phyloP scores from a whole-genome alignment of 2,329 filamentous ascomycete species.

The Lachnellula occidentalis region DNA sequence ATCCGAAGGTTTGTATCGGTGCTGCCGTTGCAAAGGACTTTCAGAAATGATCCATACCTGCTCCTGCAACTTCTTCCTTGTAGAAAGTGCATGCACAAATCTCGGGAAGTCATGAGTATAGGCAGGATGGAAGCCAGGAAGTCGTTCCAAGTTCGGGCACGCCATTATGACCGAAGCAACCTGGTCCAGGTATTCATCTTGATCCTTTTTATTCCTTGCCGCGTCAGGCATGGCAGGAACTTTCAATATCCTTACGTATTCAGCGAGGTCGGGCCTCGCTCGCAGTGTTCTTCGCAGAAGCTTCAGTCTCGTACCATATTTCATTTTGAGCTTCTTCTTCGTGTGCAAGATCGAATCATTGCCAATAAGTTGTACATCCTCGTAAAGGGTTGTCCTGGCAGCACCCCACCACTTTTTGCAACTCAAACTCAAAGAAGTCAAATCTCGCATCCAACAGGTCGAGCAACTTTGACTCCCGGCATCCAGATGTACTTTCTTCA shows the following conservation, averaged over 20 bases:
- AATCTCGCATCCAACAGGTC: conserved; percentile 61
- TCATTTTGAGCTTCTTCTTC: conserved; percentile 53
- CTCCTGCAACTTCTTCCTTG: conserved; percentile 48
- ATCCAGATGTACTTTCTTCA: conserved; percentile 47
- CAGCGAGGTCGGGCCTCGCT: conserved; percentile 46
- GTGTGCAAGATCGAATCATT: conserved; percentile 45
- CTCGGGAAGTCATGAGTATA: conserved; percentile 53
- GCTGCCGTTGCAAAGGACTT: conserved; percentile 33
- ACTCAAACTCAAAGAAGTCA: conserved; percentile 45
- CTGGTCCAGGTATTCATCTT: conserved; percentile 50
- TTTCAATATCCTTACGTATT: conserved; percentile 51
- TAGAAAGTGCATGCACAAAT: conserved; percentile 54
- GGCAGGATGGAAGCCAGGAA: conserved; percentile 47
- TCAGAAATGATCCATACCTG: conserved; percentile 51
- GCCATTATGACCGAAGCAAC: conserved; percentile 58
- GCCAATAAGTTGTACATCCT: conserved; percentile 53
- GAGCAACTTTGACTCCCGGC: conserved; percentile 48
- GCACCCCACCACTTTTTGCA: conserved; percentile 48
- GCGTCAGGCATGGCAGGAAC: conserved; percentile 43
- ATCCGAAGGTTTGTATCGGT: conserved; percentile 19
- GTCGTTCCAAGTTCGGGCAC: conserved; percentile 57
- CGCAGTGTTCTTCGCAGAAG: conserved; percentile 54
- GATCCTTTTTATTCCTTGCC: conserved; percentile 29
- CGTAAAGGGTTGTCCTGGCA: conserved; percentile 40
- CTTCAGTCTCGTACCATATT: conserved; percentile 47